Percentiles rank a stretch among this genome's conserved stretches.
Evolutionary conservation across 208 protist species (phyloP).

Genomic region (Acanthamoeba royreba): DNA sequence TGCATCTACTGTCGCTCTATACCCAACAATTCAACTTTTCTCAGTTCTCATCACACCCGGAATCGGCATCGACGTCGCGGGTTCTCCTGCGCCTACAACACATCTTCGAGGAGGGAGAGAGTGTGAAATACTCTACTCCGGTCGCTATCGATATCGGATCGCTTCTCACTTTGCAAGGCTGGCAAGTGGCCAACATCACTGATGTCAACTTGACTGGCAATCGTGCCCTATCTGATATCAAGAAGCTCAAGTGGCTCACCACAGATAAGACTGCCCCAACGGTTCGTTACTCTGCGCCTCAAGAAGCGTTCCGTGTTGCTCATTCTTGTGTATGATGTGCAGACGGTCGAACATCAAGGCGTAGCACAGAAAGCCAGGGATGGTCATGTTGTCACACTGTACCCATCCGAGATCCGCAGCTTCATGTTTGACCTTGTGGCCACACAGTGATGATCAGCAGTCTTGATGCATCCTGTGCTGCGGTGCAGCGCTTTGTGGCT

Average conservation of each 20-base stretch:
- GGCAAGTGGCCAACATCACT: not conserved
- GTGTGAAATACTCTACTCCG: not conserved
- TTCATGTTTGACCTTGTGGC: not conserved
- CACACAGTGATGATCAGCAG: not conserved
- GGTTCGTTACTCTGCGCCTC: not conserved
- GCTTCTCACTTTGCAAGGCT: not conserved
- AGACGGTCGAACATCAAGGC: not conserved
- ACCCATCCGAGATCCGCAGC: not conserved
- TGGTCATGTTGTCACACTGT: not conserved
- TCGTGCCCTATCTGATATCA: not conserved
- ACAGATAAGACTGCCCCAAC: not conserved
- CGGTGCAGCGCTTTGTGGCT: no score
- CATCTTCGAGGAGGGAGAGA: not conserved
- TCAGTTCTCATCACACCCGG: not conserved
- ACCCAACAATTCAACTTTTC: not conserved
- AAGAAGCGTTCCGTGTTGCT: not conserved
- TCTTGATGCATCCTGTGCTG: no score
- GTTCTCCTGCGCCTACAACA: not conserved
- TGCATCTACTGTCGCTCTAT: slow-evolving; percentile 1
- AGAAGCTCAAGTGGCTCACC: not conserved
- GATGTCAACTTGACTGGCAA: not conserved
- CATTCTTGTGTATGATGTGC: not conserved
- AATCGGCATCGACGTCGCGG: not conserved
- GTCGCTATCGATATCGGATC: not conserved
- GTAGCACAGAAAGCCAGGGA: no score